Conservation (phyloP, 371 early-diverging fungal genomes). For the Phascolomyces articulosus region DNA sequence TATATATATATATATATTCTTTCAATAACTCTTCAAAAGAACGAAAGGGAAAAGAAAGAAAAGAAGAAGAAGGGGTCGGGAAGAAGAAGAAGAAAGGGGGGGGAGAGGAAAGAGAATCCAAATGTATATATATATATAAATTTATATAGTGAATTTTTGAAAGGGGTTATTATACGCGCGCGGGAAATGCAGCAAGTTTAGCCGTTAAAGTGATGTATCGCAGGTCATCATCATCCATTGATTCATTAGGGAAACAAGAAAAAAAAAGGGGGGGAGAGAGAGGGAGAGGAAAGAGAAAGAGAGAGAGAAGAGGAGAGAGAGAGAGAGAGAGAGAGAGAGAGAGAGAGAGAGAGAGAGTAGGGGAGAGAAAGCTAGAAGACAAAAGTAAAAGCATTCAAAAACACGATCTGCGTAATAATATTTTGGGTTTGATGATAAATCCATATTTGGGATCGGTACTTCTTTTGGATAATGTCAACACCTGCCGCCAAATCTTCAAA, state of each 20-base stretch:
- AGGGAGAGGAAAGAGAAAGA: background rate
- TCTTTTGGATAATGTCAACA: conserved; percentile 8
- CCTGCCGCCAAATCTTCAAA: conserved; percentile 26
- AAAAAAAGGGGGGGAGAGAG: conserved; percentile 3
- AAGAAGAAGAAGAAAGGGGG: background rate
- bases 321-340: too few species aligned
- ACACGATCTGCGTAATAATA: background rate
- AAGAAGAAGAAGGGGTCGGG: background rate
- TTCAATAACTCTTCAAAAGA: background rate
- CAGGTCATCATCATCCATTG: conserved; percentile 1
- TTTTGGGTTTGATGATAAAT: conserved; percentile 8
- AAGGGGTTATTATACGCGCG: conserved; percentile 8
- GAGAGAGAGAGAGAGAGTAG: too few species aligned
- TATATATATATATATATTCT: too few species aligned
- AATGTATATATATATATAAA: too few species aligned
- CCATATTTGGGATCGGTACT: conserved; percentile 16
- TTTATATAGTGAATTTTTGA: too few species aligned
- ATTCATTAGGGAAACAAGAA: too few species aligned
- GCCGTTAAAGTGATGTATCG: conserved; percentile 8
- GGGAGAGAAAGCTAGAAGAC: too few species aligned
- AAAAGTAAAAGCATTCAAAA: conserved; percentile 6
- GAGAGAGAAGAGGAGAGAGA: background rate
- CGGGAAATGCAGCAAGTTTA: conserved; percentile 14
- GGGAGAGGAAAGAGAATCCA: too few species aligned
- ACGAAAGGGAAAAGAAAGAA: background rate